Base-by-base conservation (phyloP, 192 early-diverging fungal species). In the Coemansia sp. region DNA sequence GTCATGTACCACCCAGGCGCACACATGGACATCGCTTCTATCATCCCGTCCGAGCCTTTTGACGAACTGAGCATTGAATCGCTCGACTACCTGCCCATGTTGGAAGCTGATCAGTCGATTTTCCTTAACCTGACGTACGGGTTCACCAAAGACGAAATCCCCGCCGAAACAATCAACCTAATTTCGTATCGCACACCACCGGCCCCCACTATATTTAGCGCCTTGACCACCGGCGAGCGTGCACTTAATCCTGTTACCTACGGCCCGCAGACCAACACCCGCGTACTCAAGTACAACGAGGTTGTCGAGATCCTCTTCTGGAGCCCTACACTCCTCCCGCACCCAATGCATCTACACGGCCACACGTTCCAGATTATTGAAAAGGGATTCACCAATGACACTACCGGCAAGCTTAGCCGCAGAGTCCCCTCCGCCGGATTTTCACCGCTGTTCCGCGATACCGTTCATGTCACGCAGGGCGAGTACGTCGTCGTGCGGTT, bases 301-400 rank as follows among this genome's bases (percentile, higher is more conserved):
- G 76, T 84, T 45, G 50, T 89, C 25, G 86, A 93, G 73, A 74
- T 93, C 54, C 71, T 88, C 42, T 70, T 92, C 46, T 86, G 81
- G 72, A 95, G 90, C 64, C 54, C 80, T 16, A 87, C 90, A 50
- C 44, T 56, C 35, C 83, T 85, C 29, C 70, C 73, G 43, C 93
- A 95, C 32, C 60, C 82, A 59, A 77, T 92, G 82, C 93, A 95
- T 69, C 70, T 93, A 10, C 93, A 95, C 65, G 93, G 93, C 6
- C 90, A 95, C 67, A 61, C 62, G 6, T 95, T 95, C 85, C 88
- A 92, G 69, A 76, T 95, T 47, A 80, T 87, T 19, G 83, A 81
- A 42, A 77, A 6, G 91, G 82, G 86, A 50, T 51, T 44, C 64
- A 7, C 9, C 18, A 22, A 18, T 7, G 18, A 45, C 18, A 45